Conservation (phyloP, 768 basidiomycete genomes). For the Leccinum aurantiacum region DNA sequence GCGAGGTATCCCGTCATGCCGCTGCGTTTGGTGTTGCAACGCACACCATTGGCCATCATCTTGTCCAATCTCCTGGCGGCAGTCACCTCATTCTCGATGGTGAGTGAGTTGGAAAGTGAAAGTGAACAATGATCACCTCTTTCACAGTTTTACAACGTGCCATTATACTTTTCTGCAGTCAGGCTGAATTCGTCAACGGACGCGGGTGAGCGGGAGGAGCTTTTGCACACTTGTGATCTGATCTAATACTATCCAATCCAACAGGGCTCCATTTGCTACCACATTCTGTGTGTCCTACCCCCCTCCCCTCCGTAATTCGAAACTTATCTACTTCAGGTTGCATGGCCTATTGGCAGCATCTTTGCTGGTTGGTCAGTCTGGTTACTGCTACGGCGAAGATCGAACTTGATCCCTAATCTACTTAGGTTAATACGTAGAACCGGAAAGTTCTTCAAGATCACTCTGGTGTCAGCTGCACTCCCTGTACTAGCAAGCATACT, state of each 20-base stretch:
- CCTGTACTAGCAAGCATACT: slow-evolving; percentile 58
- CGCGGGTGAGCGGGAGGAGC: not conserved
- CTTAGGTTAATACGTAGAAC: not conserved
- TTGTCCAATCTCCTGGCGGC: not conserved
- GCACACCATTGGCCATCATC: not conserved
- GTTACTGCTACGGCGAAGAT: not conserved
- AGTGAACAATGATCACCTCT: not conserved
- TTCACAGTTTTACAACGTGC: not conserved
- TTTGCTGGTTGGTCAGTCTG: not conserved
- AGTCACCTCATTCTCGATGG: not conserved
- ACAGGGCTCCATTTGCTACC: not conserved
- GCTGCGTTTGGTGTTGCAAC: too few relatives aligned
- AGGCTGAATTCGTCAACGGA: not conserved
- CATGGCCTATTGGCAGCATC: not conserved
- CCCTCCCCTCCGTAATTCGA: not conserved
- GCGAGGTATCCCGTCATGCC: too few relatives aligned
- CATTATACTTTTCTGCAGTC: not conserved
- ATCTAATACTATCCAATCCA: not conserved
- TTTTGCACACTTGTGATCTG: not conserved
- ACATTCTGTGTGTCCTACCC: not conserved
- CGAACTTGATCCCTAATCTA: not conserved
- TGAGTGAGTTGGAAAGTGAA: not conserved
- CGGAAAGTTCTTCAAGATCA: not conserved
- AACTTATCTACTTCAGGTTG: not conserved
- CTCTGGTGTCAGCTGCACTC: slow-evolving; percentile 40